Evolutionary conservation across 306 rosid genomes (phyloP), one percentile per base, ranked within the genome.

Genomic region (Urtica urens): DNA sequence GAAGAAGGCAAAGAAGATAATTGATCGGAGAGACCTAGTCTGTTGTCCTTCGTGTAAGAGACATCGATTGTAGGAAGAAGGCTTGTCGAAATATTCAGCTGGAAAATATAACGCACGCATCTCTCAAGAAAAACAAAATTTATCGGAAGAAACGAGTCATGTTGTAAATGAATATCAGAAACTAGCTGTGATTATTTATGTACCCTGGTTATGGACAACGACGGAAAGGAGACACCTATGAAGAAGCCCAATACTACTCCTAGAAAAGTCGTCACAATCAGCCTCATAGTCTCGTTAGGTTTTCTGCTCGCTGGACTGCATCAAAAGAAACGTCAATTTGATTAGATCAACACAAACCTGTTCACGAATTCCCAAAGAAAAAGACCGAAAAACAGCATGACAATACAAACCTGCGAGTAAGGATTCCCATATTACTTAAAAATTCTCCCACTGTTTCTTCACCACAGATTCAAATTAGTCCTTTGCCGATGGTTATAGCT

Each of bases 181-280:
- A 48, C 35, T 43, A 59, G 28, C 58, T 53, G 33, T 29, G 26
- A 2, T 27, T 17, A 35, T 7, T 35, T 23, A 23, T 25, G 28
- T 49, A 92, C 99, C 99, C 82, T 92, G 21, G 87, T 73, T 71
- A 85, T 66, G 43, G 81, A 82, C 67, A 85, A 71, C 5, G 78
- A 24, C 1, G 95, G 95, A 61, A 82, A 92, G 46, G 99, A 92
- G 30, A 73, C 74, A 51, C 96, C 99, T 42, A 92, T 73, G 47
- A 79, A 79, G 75, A 85, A 85, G 60, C 99, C 96, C 50, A 92
- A 69, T 75, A 77, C 67, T 38, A 82, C 75, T 63, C 96, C 99
- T 42, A 78, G 29, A 67, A 82, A 85, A 49, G 99, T 82, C 58
- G 84, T 78, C 38, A 92, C 66, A 28, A 80, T 68, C 42, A 92